Evolutionary conservation across 495 filamentous ascomycete genomes (phyloP).

Genomic region (Glonium stellatum): DNA sequence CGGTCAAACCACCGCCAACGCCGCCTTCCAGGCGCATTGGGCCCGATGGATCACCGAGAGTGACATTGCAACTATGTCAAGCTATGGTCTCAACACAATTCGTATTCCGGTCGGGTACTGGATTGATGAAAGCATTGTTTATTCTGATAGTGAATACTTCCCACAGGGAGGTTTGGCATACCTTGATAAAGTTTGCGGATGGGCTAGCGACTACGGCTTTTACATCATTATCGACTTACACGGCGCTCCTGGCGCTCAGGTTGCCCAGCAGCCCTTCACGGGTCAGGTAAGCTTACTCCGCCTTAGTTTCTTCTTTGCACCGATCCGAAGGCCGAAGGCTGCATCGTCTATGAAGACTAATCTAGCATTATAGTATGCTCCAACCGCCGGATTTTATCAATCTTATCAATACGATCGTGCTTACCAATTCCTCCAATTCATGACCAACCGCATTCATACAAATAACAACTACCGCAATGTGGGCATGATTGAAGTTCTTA

Average conservation of each 20-base stretch:
- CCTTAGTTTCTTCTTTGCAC: background rate
- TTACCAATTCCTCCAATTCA: conserved; percentile 52
- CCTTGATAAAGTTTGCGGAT: conserved; percentile 48
- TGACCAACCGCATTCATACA: conserved; percentile 49
- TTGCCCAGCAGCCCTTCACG: conserved; percentile 46
- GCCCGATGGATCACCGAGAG: conserved; percentile 49
- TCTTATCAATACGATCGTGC: conserved; percentile 52
- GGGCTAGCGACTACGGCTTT: conserved; percentile 49
- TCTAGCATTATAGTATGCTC: conserved; percentile 30
- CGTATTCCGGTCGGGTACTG: conserved; percentile 60
- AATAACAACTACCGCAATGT: conserved; percentile 48
- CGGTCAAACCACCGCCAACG: conserved; percentile 49
- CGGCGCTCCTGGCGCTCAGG: conserved; percentile 55
- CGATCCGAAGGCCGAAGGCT: background rate
- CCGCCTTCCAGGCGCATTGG: conserved; percentile 53
- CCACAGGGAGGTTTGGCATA: conserved; percentile 50
- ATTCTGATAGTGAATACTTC: conserved; percentile 48
- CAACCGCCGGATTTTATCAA: conserved; percentile 48
- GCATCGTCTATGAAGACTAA: conserved; percentile 1
- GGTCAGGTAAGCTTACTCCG: conserved; percentile 40
- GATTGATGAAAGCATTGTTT: conserved; percentile 53
- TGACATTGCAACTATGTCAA: conserved; percentile 49
- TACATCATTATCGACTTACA: conserved; percentile 62
- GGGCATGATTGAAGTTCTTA: conserved; percentile 54
- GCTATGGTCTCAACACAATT: conserved; percentile 54